These are phyloP conservation scores for Alternaria triticimaculans DNA, from an alignment of 2,329 filamentous ascomycete genomes.

Conservation along the genomic window DNA sequence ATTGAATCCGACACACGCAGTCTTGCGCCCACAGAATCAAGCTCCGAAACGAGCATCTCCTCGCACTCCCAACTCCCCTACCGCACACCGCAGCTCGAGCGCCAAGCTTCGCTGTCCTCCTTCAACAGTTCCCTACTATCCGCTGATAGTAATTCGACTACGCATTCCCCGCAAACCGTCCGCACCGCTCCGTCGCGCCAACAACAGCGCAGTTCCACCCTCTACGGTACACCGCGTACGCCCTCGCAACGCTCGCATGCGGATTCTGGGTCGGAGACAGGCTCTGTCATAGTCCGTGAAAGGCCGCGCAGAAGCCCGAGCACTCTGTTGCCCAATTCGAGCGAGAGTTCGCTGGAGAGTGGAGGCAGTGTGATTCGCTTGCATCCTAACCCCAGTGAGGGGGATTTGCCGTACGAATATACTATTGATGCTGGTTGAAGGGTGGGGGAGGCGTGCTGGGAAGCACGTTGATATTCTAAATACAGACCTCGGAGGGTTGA, in stretches of 20 bases:
- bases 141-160: conserved; percentile 18
- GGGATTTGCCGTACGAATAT: conserved; percentile 45
- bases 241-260: conserved; percentile 34
- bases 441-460: not conserved
- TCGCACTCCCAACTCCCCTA: conserved; percentile 35
- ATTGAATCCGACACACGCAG: conserved; percentile 40
- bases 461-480: not conserved
- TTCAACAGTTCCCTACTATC: conserved; percentile 17
- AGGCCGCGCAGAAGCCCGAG: conserved; percentile 34
- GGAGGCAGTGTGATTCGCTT: conserved; percentile 37
- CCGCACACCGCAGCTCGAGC: conserved; percentile 35
- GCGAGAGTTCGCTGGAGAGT: conserved; percentile 33
- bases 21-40: conserved; percentile 41
- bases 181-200: conserved; percentile 40
- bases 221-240: conserved; percentile 32
- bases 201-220: conserved; percentile 27
- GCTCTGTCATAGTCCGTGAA: conserved; percentile 30
- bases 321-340: conserved; percentile 41
- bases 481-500: not conserved
- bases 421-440: conserved; percentile 19
- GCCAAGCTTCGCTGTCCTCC: conserved; percentile 28
- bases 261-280: conserved; percentile 28
- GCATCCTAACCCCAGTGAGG: conserved; percentile 29
- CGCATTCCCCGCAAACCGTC: conserved; percentile 36
- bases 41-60: conserved; percentile 21